Conservation (phyloP, 345 rosid species). For the Adansonia digitata region DNA sequence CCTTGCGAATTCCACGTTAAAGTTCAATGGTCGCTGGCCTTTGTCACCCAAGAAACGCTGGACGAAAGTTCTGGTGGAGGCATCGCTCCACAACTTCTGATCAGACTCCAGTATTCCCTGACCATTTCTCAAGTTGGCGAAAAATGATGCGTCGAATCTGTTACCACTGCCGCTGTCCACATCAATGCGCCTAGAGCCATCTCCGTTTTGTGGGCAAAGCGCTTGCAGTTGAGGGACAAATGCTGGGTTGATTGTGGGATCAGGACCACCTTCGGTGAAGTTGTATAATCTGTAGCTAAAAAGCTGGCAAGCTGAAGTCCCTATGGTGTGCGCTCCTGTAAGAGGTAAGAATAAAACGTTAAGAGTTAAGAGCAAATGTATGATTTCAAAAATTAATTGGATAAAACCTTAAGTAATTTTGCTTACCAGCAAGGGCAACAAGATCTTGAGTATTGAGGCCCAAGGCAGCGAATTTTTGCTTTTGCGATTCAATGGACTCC, state of each 20-base stretch:
- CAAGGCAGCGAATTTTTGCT: slow-evolving; percentile 20
- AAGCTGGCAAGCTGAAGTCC: slow-evolving; percentile 41
- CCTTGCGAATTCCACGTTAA: background rate
- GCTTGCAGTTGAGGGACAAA: slow-evolving; percentile 1
- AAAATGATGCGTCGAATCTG: background rate
- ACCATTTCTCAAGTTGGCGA: background rate
- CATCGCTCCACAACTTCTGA: background rate
- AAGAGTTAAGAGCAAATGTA: too few relatives aligned
- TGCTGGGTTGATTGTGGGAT: background rate
- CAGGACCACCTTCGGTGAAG: slow-evolving; percentile 36
- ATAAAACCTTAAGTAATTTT: too few relatives aligned
- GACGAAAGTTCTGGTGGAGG: background rate
- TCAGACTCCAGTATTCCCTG: background rate
- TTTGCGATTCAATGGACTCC: slow-evolving; percentile 27
- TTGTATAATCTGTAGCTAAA: slow-evolving; percentile 45
- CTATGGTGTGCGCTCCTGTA: slow-evolving; percentile 59
- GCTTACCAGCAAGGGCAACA: slow-evolving; percentile 43
- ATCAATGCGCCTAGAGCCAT: background rate
- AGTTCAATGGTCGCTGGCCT: background rate
- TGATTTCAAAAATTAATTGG: too few relatives aligned
- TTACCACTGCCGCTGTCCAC: background rate
- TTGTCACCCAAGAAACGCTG: background rate
- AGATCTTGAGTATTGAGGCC: slow-evolving; percentile 38
- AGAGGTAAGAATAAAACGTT: background rate
- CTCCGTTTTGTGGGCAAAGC: background rate